A percentile compares a stretch with the other conserved stretches of the same genome.
Conservation (phyloP, 2,329 filamentous ascomycete species). For the Sporothrix sp. region DNA sequence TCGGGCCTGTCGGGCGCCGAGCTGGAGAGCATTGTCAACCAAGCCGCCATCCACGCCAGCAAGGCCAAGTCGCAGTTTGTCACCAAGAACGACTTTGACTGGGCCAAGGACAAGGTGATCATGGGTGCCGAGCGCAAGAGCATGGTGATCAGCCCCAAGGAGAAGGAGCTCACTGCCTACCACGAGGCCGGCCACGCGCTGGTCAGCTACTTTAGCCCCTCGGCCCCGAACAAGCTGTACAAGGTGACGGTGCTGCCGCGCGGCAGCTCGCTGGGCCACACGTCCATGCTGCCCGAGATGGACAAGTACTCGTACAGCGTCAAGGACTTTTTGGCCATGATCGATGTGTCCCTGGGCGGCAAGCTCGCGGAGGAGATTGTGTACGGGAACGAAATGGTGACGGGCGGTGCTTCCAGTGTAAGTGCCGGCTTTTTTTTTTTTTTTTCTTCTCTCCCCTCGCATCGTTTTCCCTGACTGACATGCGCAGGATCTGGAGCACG, state of each 20-base stretch:
- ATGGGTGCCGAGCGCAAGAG: slow-evolving; percentile 92
- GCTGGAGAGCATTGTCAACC: slow-evolving; percentile 92
- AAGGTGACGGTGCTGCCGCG: slow-evolving; percentile 96
- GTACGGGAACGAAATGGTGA: slow-evolving; percentile 84
- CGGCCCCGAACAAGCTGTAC: slow-evolving; percentile 69
- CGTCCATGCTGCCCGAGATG: slow-evolving; percentile 78
- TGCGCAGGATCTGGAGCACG: slow-evolving; percentile 65
- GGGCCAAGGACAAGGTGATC: slow-evolving; percentile 96
- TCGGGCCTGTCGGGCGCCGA: slow-evolving; percentile 92
- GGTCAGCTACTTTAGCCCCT: slow-evolving; percentile 69
- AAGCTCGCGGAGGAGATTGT: slow-evolving; percentile 81
- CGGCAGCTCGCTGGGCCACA: slow-evolving; percentile 77
- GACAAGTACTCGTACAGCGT: slow-evolving; percentile 87
- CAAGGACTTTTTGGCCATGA: slow-evolving; percentile 60
- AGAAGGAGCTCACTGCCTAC: slow-evolving; percentile 94
- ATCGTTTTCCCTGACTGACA: background rate
- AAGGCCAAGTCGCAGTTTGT: slow-evolving; percentile 71
- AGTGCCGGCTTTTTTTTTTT: slow-evolving; percentile 29
- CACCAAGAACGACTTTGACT: slow-evolving; percentile 74
- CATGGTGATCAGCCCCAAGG: slow-evolving; percentile 82
- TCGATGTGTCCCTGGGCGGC: slow-evolving; percentile 65
- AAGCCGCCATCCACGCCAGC: slow-evolving; percentile 89
- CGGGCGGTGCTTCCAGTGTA: slow-evolving; percentile 74
- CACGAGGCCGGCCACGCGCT: slow-evolving; percentile 95
- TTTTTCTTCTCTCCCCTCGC: background rate